Percentiles rank a stretch among this genome's conserved stretches.
Conservation (phyloP, 2,329 filamentous ascomycete species). For the Endothia cerciana region DNA sequence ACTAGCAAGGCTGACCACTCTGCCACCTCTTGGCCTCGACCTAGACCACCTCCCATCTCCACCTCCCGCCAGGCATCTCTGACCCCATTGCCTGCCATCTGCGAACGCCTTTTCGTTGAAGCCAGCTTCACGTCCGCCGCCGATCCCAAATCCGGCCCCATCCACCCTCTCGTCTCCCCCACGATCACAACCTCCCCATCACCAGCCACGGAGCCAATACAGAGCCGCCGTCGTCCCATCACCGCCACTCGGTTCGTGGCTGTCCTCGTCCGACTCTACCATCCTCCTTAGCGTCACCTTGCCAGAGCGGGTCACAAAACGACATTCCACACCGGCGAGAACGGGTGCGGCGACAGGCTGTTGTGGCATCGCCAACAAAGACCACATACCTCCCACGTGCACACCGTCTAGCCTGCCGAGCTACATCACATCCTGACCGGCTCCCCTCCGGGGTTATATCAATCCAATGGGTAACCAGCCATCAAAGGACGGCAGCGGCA, state of each 20-base stretch:
- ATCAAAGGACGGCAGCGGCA: slow-evolving; percentile 61
- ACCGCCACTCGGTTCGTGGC: slow-evolving; percentile 51
- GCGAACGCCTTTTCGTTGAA: not conserved
- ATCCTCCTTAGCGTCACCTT: slow-evolving; percentile 53
- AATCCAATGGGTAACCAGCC: slow-evolving; percentile 73
- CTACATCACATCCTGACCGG: slow-evolving; percentile 31
- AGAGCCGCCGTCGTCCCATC: slow-evolving; percentile 47
- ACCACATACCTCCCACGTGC: slow-evolving; percentile 41
- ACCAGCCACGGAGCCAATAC: slow-evolving; percentile 55
- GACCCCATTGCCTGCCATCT: slow-evolving; percentile 23
- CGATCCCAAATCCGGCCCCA: slow-evolving; percentile 1
- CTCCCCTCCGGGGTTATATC: slow-evolving; percentile 15
- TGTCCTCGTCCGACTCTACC: slow-evolving; percentile 54
- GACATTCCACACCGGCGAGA: slow-evolving; percentile 33
- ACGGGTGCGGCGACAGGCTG: slow-evolving; percentile 43
- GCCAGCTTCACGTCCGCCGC: slow-evolving; percentile 15
- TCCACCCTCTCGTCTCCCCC: slow-evolving; percentile 28
- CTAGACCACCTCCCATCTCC: slow-evolving; percentile 21
- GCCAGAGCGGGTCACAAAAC: slow-evolving; percentile 33
- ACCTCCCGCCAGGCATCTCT: not conserved
- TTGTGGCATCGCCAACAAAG: slow-evolving; percentile 38
- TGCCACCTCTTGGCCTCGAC: slow-evolving; percentile 13
- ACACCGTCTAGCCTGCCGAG: slow-evolving; percentile 39
- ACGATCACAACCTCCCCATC: slow-evolving; percentile 39
- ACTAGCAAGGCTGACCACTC: slow-evolving; percentile 23